phyloP scores from a whole-genome alignment of 768 basidiomycete genomes.

The Boletus rubroflammeus region DNA sequence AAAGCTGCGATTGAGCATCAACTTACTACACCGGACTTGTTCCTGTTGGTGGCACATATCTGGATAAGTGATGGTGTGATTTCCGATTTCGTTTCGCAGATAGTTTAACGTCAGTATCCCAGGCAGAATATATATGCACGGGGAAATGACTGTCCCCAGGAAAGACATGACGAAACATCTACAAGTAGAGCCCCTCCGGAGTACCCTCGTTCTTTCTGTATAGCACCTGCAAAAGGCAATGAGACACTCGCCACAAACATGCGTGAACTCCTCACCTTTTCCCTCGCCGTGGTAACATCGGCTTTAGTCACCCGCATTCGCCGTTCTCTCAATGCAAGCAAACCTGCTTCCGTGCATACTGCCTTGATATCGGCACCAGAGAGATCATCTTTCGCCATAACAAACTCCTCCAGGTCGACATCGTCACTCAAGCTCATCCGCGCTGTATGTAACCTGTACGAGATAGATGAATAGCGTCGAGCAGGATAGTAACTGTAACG shows the following conservation, averaged over 20 bases:
- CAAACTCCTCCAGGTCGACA: constrained; percentile 93
- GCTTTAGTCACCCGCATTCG: constrained; percentile 91
- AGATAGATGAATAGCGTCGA: constrained; percentile 5
- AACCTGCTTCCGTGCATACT: constrained; percentile 97
- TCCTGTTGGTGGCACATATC: too few species aligned
- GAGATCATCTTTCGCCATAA: constrained; percentile 93
- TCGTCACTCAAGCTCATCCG: constrained; percentile 88
- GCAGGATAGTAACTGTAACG: constrained; percentile 10
- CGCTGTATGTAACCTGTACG: constrained; percentile 76
- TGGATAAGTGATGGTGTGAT: neutral
- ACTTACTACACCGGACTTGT: neutral
- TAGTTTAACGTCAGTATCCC: neutral
- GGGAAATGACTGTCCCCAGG: neutral
- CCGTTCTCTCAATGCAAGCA: constrained; percentile 90
- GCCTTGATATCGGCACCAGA: constrained; percentile 99
- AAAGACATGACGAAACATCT: constrained; percentile 22
- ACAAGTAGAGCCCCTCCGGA: constrained; percentile 84
- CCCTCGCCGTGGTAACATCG: constrained; percentile 87
- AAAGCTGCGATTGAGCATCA: neutral
- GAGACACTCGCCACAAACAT: constrained; percentile 6
- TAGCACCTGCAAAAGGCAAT: constrained; percentile 50
- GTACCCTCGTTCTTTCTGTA: constrained; percentile 98
- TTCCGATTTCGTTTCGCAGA: neutral
- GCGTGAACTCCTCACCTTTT: constrained; percentile 62
- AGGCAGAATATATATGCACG: neutral